Conservation (phyloP, 345 rosid species). For the Draba incana region DNA sequence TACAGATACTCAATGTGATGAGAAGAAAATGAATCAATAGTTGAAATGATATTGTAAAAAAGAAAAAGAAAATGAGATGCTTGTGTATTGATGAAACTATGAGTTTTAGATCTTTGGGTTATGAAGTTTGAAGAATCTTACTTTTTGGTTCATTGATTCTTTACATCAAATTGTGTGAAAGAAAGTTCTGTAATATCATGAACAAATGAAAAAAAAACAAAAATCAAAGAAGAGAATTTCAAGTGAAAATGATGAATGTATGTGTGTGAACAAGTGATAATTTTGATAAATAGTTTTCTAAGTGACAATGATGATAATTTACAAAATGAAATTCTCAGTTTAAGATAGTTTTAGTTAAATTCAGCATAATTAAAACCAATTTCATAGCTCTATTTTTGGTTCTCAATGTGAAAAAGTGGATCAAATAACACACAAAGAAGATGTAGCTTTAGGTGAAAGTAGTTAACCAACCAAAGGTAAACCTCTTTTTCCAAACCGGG, state of each 20-base stretch:
- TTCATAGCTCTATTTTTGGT: not conserved
- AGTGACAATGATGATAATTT: too few relatives aligned
- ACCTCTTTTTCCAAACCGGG: not conserved
- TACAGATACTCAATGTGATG: slow-evolving; percentile 17
- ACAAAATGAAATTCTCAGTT: too few relatives aligned
- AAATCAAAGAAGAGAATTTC: not conserved
- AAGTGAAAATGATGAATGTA: too few relatives aligned
- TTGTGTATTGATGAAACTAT: slow-evolving; percentile 18
- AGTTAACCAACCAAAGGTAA: not conserved
- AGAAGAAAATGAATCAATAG: slow-evolving; percentile 23
- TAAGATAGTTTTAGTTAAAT: not conserved
- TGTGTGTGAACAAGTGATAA: not conserved
- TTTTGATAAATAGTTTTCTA: too few relatives aligned
- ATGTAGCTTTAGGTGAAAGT: slow-evolving; percentile 24
- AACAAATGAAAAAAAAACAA: not conserved
- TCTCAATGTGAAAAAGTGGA: slow-evolving; percentile 1
- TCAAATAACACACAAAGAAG: slow-evolving; percentile 1
- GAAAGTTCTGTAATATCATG: not conserved
- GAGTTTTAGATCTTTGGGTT: slow-evolving; percentile 7
- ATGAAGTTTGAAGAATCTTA: slow-evolving; percentile 19
- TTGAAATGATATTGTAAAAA: slow-evolving; percentile 24
- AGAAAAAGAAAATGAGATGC: slow-evolving; percentile 12
- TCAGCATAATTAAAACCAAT: not conserved
- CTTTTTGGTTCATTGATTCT: not conserved
- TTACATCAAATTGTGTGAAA: not conserved